Percentiles rank a stretch among this genome's conserved stretches.
phyloP scores from a whole-genome alignment of 177 flowering plant genomes.

The Vitis hybrid region DNA sequence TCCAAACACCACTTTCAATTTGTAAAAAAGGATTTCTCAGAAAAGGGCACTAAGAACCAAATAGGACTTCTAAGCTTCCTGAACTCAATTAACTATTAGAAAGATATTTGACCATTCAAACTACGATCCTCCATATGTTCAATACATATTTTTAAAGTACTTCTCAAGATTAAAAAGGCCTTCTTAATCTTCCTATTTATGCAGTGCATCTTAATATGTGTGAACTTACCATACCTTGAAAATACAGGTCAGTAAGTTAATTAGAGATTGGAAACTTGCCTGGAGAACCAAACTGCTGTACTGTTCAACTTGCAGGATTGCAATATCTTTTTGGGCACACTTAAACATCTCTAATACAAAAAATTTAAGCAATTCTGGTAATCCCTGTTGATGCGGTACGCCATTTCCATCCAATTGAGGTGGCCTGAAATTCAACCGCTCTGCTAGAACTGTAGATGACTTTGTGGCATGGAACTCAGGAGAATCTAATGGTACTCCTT shows the following conservation, averaged over 20 bases:
- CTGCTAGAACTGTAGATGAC: constrained; percentile 55
- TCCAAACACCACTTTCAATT: too few species aligned
- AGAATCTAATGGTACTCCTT: constrained; percentile 67
- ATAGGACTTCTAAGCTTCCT: too few species aligned
- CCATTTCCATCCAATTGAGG: constrained; percentile 27
- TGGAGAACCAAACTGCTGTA: constrained; percentile 82
- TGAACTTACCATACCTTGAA: too few species aligned
- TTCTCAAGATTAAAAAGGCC: too few species aligned
- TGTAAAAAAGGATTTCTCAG: too few species aligned
- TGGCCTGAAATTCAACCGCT: constrained; percentile 53
- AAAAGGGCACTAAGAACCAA: too few species aligned
- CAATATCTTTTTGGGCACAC: constrained; percentile 36
- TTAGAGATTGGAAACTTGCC: constrained; percentile 36
- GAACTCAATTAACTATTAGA: too few species aligned
- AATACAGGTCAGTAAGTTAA: neutral
- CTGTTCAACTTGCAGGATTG: constrained; percentile 53
- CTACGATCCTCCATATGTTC: too few species aligned
- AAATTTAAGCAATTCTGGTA: constrained; percentile 60
- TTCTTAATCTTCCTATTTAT: too few species aligned
- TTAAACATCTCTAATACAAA: constrained; percentile 60
- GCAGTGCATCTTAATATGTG: too few species aligned
- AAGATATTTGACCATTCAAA: too few species aligned
- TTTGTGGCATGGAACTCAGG: constrained; percentile 57
- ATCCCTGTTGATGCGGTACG: constrained; percentile 36
- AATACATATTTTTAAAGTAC: too few species aligned